Base-by-base conservation (phyloP, 2,329 filamentous ascomycete species). In the Metarhizium guizhouense region DNA sequence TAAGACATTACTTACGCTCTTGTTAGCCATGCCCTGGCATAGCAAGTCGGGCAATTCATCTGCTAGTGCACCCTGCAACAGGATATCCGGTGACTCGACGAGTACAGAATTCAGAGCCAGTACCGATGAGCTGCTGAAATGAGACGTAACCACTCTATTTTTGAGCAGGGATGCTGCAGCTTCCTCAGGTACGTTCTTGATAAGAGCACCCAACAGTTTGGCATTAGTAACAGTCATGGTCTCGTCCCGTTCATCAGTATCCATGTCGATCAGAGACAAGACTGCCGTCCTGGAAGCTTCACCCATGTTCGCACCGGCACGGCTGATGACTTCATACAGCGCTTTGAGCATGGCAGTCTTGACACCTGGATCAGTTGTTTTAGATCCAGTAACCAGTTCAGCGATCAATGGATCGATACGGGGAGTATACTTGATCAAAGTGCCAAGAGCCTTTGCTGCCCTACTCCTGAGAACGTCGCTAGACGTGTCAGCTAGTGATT, bases 331-430 rank as follows among this genome's bases (percentile, higher is more conserved):
- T 67, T 97, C 93, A 67, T 95, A 96, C 49, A 99, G 74, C 3
- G 94, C 94, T 76, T 95, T 96, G 65, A 99, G 80, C 94, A 99
- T 99, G 32, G 94, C 94, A 61, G 88, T 94, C 72, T 84, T 89
- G 60, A 99, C 94, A 49, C 93, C 93, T 6, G 84, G 68, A 67
- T 97, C 93, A 25, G 66, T 59, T 0, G 94, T 97, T 77, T 93
- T 96, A 30, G 91, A 94, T 50, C 94, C 94, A n/a, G 94, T 88
- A 20, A 97, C 91, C 51, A 99, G 80, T 72, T 99, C 94, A 58
- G 82, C 76, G 61, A 99, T 95, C 54, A 99, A 80, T 52, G 95
- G 94, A 71, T 99, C 95, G 29, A 99, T 90, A 66, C 95, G 86
- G 30, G 94, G 93, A 1, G 93, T 97, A 66, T 96, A 84, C 58